Conservation (phyloP, 768 basidiomycete genomes). For the Dentipellis fragilis region DNA sequence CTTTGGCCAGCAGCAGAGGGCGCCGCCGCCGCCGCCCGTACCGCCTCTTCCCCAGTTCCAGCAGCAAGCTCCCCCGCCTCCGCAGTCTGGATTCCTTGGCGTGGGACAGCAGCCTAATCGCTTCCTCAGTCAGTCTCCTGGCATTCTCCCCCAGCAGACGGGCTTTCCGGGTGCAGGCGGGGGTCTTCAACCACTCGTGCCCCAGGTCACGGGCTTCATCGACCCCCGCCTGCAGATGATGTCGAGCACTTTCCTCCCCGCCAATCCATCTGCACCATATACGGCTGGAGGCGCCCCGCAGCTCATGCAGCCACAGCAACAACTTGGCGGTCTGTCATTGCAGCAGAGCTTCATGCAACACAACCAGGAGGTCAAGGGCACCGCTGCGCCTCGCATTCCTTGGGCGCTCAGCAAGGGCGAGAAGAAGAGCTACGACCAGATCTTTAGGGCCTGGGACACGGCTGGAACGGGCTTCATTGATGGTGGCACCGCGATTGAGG, state of each 20-base stretch:
- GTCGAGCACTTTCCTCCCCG: slow-evolving; percentile 87
- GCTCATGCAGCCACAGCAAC: slow-evolving; percentile 44
- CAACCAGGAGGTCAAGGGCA: slow-evolving; percentile 64
- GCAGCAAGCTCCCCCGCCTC: slow-evolving; percentile 49
- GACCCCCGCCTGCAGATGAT: slow-evolving; percentile 84
- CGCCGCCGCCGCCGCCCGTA: slow-evolving; percentile 18
- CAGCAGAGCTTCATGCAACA: slow-evolving; percentile 85
- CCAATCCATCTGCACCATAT: slow-evolving; percentile 51
- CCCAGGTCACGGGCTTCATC: slow-evolving; percentile 71
- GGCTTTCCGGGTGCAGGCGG: slow-evolving; percentile 40
- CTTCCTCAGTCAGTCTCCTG: slow-evolving; percentile 51
- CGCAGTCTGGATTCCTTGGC: slow-evolving; percentile 42
- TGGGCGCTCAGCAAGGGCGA: slow-evolving; percentile 86
- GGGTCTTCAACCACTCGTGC: slow-evolving; percentile 36
- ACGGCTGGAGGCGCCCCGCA: slow-evolving; percentile 52
- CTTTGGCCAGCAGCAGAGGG: slow-evolving; percentile 28
- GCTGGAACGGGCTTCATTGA: slow-evolving; percentile 74
- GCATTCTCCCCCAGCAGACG: slow-evolving; percentile 42
- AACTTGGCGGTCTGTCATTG: slow-evolving; percentile 41
- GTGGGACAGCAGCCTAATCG: slow-evolving; percentile 33
- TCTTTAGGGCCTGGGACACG: slow-evolving; percentile 95
- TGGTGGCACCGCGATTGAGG: slow-evolving; percentile 78
- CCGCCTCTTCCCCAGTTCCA: slow-evolving; percentile 19
- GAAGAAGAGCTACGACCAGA: slow-evolving; percentile 93
- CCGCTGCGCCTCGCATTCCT: slow-evolving; percentile 56